Conservation (phyloP, 2,329 filamentous ascomycete species). For the Fusarium floridanum region DNA sequence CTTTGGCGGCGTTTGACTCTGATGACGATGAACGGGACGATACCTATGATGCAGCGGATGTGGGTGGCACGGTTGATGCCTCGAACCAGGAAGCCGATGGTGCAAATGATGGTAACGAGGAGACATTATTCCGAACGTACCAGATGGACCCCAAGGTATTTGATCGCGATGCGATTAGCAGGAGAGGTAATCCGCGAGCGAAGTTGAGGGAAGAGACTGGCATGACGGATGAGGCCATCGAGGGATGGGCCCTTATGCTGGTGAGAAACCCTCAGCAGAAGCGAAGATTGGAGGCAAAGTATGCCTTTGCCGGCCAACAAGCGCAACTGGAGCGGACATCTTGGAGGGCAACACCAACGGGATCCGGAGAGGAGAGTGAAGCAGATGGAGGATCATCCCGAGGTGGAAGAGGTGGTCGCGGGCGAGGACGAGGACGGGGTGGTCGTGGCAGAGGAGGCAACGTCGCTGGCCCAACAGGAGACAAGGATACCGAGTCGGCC, state of each 20-base stretch:
- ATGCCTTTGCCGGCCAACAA: slow-evolving; percentile 76
- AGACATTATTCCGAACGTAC: slow-evolving; percentile 79
- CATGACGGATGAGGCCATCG: slow-evolving; percentile 93
- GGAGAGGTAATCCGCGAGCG: slow-evolving; percentile 72
- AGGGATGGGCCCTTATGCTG: slow-evolving; percentile 94
- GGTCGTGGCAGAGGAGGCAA: slow-evolving; percentile 66
- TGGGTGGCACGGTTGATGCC: slow-evolving; percentile 87
- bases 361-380: slow-evolving; percentile 68
- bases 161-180: slow-evolving; percentile 76
- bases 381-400: slow-evolving; percentile 58
- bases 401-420: slow-evolving; percentile 62
- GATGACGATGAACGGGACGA: slow-evolving; percentile 98
- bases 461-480: slow-evolving; percentile 74
- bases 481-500: slow-evolving; percentile 78
- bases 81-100: slow-evolving; percentile 68
- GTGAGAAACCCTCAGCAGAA: slow-evolving; percentile 77
- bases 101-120: slow-evolving; percentile 70
- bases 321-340: slow-evolving; percentile 73
- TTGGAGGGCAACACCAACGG: slow-evolving; percentile 69
- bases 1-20: slow-evolving; percentile 88
- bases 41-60: slow-evolving; percentile 93
- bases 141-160: slow-evolving; percentile 75
- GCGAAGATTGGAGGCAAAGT: slow-evolving; percentile 78
- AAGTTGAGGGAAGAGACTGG: slow-evolving; percentile 80
- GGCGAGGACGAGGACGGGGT: slow-evolving; percentile 64